Conservation (phyloP, 805 yeast species). For the Kuraishia hungarica region DNA sequence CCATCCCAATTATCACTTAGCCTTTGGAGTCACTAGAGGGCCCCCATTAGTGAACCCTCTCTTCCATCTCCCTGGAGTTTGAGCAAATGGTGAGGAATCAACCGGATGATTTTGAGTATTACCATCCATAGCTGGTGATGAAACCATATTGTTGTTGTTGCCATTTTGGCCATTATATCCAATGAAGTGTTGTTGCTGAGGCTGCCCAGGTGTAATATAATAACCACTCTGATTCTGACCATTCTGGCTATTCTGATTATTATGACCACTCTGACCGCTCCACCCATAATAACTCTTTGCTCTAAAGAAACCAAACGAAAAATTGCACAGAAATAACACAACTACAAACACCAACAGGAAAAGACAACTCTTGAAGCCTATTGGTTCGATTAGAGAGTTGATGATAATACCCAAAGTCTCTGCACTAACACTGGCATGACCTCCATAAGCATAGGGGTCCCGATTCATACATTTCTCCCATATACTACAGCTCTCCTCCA, state of each 20-base stretch:
- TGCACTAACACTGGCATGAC: constrained; percentile 51
- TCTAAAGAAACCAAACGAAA: constrained; percentile 57
- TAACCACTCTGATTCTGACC: not conserved
- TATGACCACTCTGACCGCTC: constrained; percentile 3
- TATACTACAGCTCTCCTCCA: constrained; percentile 44
- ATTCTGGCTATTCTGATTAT: not conserved
- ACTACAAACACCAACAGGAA: constrained; percentile 27
- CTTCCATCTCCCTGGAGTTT: constrained; percentile 2
- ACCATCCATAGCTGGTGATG: not conserved
- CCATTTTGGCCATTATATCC: not conserved
- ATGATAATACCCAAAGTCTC: constrained; percentile 53
- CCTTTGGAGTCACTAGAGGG: not conserved
- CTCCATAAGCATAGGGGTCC: constrained; percentile 37
- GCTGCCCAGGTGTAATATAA: too few relatives aligned
- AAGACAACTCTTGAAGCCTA: constrained; percentile 49
- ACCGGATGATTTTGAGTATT: not conserved
- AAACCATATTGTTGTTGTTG: not conserved
- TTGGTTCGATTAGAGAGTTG: constrained; percentile 59
- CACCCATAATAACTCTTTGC: constrained; percentile 41
- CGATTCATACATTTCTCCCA: constrained; percentile 66
- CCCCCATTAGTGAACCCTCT: not conserved
- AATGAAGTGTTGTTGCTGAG: not conserved
- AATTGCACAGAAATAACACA: constrained; percentile 49
- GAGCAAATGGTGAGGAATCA: not conserved
- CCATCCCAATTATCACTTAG: not conserved